phyloP scores from a whole-genome alignment of 257 asterid genomes.

The Petunia axillaris region DNA sequence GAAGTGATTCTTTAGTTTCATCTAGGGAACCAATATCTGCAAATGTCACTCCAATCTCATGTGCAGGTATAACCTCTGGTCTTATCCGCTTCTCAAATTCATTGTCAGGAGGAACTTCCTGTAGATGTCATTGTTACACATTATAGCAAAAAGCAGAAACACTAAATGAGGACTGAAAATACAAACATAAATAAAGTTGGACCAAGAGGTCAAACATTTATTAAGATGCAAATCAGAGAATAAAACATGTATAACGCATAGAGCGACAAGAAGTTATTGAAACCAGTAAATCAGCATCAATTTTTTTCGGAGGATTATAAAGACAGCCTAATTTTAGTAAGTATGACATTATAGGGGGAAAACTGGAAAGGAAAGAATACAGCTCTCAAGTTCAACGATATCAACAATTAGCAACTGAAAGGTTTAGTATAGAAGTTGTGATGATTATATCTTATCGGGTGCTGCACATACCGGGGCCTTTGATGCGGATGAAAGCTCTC shows the following conservation, averaged over 20 bases:
- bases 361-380: not conserved
- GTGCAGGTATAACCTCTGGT: constrained; percentile 93
- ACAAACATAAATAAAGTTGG: not conserved
- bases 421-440: not conserved
- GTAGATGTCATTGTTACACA: constrained; percentile 32
- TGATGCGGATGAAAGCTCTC: constrained; percentile 49
- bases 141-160: constrained; percentile 16
- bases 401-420: constrained; percentile 13
- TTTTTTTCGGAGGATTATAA: not conserved
- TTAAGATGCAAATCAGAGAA: not conserved
- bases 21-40: constrained; percentile 86
- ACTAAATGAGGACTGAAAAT: constrained; percentile 14
- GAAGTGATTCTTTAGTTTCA: constrained; percentile 91
- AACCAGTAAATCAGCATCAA: constrained; percentile 9
- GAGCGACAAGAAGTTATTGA: not conserved
- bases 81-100: constrained; percentile 95
- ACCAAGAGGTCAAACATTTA: not conserved
- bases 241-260: not conserved
- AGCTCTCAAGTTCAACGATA: constrained; percentile 16
- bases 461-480: constrained; percentile 65
- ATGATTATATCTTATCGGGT: not conserved
- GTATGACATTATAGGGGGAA: not conserved
- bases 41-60: constrained; percentile 87
- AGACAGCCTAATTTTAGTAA: not conserved
- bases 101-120: constrained; percentile 92